These are phyloP conservation scores for Allantophomopsis lycopodina DNA, from an alignment of 2,329 filamentous ascomycete species.

Conservation along the genomic window DNA sequence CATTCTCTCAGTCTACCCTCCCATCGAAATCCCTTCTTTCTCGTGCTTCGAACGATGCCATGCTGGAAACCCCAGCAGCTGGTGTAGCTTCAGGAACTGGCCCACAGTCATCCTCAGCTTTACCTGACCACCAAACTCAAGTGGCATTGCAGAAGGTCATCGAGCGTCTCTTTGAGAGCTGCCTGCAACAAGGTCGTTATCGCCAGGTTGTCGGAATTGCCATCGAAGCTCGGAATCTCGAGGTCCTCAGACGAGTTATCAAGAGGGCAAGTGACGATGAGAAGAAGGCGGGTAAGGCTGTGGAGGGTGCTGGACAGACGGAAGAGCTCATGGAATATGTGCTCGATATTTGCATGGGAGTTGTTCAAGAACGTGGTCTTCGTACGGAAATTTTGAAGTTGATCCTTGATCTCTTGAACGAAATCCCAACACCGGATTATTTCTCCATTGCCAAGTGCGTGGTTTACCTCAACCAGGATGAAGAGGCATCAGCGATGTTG, in stretches of 20 bases:
- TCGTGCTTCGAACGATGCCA: slow-evolving; percentile 53
- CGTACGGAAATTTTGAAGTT: slow-evolving; percentile 75
- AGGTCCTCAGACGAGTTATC: slow-evolving; percentile 77
- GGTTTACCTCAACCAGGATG: slow-evolving; percentile 85
- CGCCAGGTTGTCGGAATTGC: slow-evolving; percentile 95
- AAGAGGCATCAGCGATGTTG: slow-evolving; percentile 79
- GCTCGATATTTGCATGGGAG: slow-evolving; percentile 90
- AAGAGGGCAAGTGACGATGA: slow-evolving; percentile 80
- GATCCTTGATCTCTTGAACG: slow-evolving; percentile 88
- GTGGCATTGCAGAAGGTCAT: slow-evolving; percentile 72
- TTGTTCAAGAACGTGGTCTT: slow-evolving; percentile 85
- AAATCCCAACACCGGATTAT: slow-evolving; percentile 86
- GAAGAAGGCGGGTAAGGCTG: slow-evolving; percentile 48
- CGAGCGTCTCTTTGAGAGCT: slow-evolving; percentile 81
- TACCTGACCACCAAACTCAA: slow-evolving; percentile 57
- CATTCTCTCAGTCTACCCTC: slow-evolving; percentile 85
- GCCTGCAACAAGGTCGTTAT: slow-evolving; percentile 75
- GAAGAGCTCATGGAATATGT: slow-evolving; percentile 97
- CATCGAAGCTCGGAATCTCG: slow-evolving; percentile 84
- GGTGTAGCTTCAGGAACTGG: slow-evolving; percentile 19
- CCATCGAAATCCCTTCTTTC: slow-evolving; percentile 94
- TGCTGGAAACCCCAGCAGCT: slow-evolving; percentile 37
- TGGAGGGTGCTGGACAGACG: slow-evolving; percentile 44
- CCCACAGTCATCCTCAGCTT: slow-evolving; percentile 24
- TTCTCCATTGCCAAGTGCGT: slow-evolving; percentile 98